A percentile compares a stretch with the other conserved stretches of the same genome.
phyloP scores from a whole-genome alignment of 352 stramenopile species.

The Globisporangium echinulatum region DNA sequence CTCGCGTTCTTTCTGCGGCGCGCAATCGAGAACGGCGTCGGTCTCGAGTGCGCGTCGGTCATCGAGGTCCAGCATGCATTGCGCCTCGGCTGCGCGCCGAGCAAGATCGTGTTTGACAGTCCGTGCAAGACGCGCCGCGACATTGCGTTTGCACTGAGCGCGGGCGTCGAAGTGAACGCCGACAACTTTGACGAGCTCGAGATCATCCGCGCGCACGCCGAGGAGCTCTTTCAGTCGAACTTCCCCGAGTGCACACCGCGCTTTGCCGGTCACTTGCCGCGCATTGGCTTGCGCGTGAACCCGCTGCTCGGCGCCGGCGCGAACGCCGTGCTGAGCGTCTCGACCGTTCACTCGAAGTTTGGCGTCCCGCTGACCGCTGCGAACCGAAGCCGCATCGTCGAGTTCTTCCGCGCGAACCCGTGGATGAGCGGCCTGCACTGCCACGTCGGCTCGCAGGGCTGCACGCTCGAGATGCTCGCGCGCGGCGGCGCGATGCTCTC shows the following conservation, averaged over 20 bases:
- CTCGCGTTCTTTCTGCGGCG: conserved; percentile 81
- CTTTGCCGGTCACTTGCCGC: conserved; percentile 53
- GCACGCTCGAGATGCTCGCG: conserved; percentile 82
- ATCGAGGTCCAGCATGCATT: conserved; percentile 79
- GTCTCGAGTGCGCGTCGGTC: conserved; percentile 79
- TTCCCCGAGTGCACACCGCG: conserved; percentile 50
- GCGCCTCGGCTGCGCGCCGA: conserved; percentile 53
- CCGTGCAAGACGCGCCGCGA: conserved; percentile 90
- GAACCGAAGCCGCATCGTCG: conserved; percentile 55
- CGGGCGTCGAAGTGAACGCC: conserved; percentile 86
- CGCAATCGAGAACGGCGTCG: conserved; percentile 71
- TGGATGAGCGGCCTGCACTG: conserved; percentile 88
- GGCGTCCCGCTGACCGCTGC: conserved; percentile 66
- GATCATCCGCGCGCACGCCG: conserved; percentile 73
- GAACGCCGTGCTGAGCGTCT: conserved; percentile 84
- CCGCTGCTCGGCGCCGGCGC: conserved; percentile 84
- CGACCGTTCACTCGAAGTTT: conserved; percentile 90
- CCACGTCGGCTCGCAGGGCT: conserved; percentile 84
- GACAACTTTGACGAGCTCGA: conserved; percentile 89
- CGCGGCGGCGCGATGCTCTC: conserved; percentile 59
- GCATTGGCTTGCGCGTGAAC: conserved; percentile 90
- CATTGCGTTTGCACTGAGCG: conserved; percentile 75
- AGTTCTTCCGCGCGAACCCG: conserved; percentile 70
- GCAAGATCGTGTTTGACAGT: conserved; percentile 89
- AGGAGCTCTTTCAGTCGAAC: conserved; percentile 87